These are phyloP conservation scores for Onygenales sp. DNA, from an alignment of 2,329 filamentous ascomycete genomes.

Conservation along the genomic window DNA sequence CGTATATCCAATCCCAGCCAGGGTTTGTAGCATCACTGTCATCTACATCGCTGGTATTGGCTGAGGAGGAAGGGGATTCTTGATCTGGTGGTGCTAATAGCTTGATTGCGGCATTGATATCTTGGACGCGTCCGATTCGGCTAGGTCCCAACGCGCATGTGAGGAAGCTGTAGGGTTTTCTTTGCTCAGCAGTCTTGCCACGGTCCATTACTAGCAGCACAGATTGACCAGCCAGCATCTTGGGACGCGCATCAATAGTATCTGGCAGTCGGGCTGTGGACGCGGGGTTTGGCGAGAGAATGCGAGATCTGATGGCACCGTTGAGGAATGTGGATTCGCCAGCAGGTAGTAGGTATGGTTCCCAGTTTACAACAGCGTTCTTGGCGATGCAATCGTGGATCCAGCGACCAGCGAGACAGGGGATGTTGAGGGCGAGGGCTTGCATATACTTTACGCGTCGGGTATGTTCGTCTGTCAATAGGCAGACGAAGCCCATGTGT, in stretches of 20 bases:
- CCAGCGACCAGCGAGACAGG: slow-evolving; percentile 78
- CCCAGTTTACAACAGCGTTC: slow-evolving; percentile 59
- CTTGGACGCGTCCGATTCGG: slow-evolving; percentile 54
- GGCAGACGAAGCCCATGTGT: slow-evolving; percentile 64
- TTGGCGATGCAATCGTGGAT: slow-evolving; percentile 60
- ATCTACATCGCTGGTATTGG: background rate
- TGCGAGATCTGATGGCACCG: slow-evolving; percentile 67
- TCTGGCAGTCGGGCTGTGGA: slow-evolving; percentile 45
- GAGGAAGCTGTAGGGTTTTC: slow-evolving; percentile 69
- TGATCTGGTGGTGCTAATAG: slow-evolving; percentile 27
- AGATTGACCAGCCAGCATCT: slow-evolving; percentile 53
- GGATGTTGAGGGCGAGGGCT: slow-evolving; percentile 78
- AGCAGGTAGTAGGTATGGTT: slow-evolving; percentile 72
- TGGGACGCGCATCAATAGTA: slow-evolving; percentile 51
- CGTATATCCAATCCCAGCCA: slow-evolving; percentile 68
- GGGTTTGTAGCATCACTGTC: background rate
- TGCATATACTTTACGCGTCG: slow-evolving; percentile 90
- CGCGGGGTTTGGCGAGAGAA: slow-evolving; percentile 53
- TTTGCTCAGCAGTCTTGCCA: slow-evolving; percentile 52
- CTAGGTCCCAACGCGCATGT: slow-evolving; percentile 67
- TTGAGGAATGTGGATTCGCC: slow-evolving; percentile 70
- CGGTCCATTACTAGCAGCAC: slow-evolving; percentile 65
- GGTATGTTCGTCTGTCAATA: slow-evolving; percentile 79
- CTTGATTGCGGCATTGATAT: slow-evolving; percentile 54
- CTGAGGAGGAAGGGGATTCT: slow-evolving; percentile 5